These are phyloP conservation scores for Mycogone perniciosa DNA, from an alignment of 2,329 filamentous ascomycete genomes.

Conservation along the genomic window DNA sequence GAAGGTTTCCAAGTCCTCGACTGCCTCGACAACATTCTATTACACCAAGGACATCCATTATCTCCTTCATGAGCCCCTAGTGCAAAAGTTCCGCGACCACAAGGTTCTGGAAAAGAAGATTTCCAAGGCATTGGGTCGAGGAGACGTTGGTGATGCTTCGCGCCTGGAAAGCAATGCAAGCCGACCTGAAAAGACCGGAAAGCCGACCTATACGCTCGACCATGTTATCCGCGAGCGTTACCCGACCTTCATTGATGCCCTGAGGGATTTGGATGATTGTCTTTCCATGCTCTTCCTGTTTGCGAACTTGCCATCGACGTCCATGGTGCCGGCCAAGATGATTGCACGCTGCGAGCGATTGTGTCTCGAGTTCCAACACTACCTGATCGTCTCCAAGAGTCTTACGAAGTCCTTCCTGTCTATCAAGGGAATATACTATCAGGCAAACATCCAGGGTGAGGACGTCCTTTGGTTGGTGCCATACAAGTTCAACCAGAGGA, in stretches of 20 bases:
- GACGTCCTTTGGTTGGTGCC: conserved; percentile 96
- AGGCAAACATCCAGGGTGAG: conserved; percentile 93
- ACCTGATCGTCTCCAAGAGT: conserved; percentile 85
- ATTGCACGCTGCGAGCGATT: conserved; percentile 91
- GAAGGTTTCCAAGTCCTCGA: conserved; percentile 89
- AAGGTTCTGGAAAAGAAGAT: conserved; percentile 98
- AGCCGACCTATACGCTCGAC: conserved; percentile 84
- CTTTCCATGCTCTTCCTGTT: conserved; percentile 96
- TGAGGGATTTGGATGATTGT: conserved; percentile 93
- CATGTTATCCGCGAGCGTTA: conserved; percentile 98
- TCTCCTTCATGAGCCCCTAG: conserved; percentile 88
- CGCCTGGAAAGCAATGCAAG: conserved; percentile 81
- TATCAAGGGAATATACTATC: conserved; percentile 99
- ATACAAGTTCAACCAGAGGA: conserved; percentile 94
- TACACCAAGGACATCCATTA: conserved; percentile 96
- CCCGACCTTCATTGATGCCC: conserved; percentile 89
- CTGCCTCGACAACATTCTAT: conserved; percentile 86
- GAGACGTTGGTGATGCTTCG: conserved; percentile 82
- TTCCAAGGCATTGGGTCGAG: conserved; percentile 80
- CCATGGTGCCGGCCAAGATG: conserved; percentile 87
- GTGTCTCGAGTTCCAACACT: conserved; percentile 95
- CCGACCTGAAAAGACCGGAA: conserved; percentile 83
- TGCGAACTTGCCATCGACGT: conserved; percentile 87
- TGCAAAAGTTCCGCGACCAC: conserved; percentile 93
- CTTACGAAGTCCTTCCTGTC: conserved; percentile 94